Conservation (phyloP, 345 rosid genomes). For the Ricinus communis region DNA sequence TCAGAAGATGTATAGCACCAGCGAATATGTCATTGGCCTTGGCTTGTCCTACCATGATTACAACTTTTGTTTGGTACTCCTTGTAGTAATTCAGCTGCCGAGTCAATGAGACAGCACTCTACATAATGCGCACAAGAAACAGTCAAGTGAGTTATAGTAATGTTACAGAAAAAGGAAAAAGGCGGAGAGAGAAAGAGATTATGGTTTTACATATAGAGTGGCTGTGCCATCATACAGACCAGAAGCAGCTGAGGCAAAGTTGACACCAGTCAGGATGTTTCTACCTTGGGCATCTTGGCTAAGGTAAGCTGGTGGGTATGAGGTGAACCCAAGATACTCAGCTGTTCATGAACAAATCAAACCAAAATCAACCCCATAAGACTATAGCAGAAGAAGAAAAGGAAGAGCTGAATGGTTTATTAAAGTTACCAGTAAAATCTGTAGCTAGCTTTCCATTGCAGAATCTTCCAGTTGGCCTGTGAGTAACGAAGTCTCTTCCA, state of each 20-base stretch:
- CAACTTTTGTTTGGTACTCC: constrained; percentile 63
- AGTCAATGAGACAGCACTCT: constrained; percentile 66
- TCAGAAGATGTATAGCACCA: constrained; percentile 67
- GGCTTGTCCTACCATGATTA: constrained; percentile 45
- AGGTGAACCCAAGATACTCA: constrained; percentile 75
- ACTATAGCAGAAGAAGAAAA: background rate
- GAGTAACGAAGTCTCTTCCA: constrained; percentile 78
- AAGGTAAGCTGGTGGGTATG: constrained; percentile 81
- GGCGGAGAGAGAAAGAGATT: background rate
- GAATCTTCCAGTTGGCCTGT: constrained; percentile 83
- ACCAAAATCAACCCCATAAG: constrained; percentile 5
- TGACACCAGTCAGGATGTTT: constrained; percentile 64
- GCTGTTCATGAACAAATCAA: constrained; percentile 43
- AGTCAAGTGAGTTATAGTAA: constrained; percentile 1
- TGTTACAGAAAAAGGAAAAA: background rate
- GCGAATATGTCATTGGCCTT: constrained; percentile 57
- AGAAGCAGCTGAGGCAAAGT: constrained; percentile 90
- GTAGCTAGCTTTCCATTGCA: constrained; percentile 84
- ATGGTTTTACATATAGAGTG: constrained; percentile 53
- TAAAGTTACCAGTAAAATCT: constrained; percentile 65
- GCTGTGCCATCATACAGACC: constrained; percentile 72
- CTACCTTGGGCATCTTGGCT: constrained; percentile 59
- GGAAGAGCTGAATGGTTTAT: background rate
- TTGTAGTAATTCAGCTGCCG: constrained; percentile 74
- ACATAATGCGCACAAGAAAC: constrained; percentile 29